Evolutionary conservation across 371 early-diverging fungal species (phyloP).

Genomic region (Funneliformis caledonium): DNA sequence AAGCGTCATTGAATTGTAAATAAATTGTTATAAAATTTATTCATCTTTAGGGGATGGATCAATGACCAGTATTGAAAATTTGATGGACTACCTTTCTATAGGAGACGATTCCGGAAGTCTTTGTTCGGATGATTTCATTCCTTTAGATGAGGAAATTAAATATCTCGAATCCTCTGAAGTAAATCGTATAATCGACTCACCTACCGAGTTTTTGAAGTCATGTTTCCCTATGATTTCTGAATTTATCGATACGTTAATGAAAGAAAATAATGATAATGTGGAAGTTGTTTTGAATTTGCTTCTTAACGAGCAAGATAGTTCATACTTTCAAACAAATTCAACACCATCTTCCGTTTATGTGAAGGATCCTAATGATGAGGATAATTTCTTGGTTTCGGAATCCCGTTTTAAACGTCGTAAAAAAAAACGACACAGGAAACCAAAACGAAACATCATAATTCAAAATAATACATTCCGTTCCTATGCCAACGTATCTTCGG

Average conservation of each 20-base stretch:
- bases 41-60: slow-evolving; percentile 4
- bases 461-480: slow-evolving; percentile 4
- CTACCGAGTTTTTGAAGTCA: slow-evolving; percentile 15
- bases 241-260: slow-evolving; percentile 13
- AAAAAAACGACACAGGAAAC: slow-evolving; percentile 30
- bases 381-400: neutral
- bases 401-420: slow-evolving; percentile 31
- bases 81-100: neutral
- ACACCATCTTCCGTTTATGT: neutral
- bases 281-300: slow-evolving; percentile 16
- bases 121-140: neutral
- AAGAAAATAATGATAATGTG: slow-evolving; percentile 7
- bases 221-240: slow-evolving; percentile 21
- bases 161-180: neutral
- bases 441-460: neutral
- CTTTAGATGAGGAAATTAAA: slow-evolving; percentile 5
- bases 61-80: neutral
- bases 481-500: neutral
- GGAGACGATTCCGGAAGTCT: slow-evolving; percentile 25
- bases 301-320: slow-evolving; percentile 12
- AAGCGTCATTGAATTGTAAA: neutral
- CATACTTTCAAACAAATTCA: neutral
- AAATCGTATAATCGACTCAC: neutral
- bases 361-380: neutral
- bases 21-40: neutral